These are phyloP conservation scores for Quercus lobata DNA, from an alignment of 331 rosid species.

Conservation along the genomic window DNA sequence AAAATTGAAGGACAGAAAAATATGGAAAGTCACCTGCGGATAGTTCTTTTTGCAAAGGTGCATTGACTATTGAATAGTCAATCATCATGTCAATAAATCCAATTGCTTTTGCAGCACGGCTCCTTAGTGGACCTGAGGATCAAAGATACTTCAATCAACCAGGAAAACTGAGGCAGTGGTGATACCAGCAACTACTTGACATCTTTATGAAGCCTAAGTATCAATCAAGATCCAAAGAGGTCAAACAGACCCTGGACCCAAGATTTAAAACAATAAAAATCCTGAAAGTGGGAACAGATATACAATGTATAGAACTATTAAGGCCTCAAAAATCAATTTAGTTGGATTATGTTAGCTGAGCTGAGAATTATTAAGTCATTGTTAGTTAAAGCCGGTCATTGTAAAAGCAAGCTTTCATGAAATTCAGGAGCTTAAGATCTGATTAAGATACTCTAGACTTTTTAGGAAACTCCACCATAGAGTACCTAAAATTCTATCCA, in stretches of 20 bases:
- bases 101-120: slow-evolving; percentile 94
- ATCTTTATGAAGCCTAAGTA: neutral
- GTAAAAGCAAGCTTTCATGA: neutral
- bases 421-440: neutral
- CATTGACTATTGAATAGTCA: slow-evolving; percentile 73
- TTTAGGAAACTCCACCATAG: too few relatives aligned
- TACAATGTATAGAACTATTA: neutral
- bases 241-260: neutral
- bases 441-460: too few relatives aligned
- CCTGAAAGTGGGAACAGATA: neutral
- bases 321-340: neutral
- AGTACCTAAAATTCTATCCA: too few relatives aligned
- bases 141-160: neutral
- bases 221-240: neutral
- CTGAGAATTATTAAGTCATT: neutral
- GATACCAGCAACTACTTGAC: neutral
- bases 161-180: neutral
- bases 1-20: neutral
- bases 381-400: neutral
- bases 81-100: slow-evolving; percentile 94
- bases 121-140: slow-evolving; percentile 75
- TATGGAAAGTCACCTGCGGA: slow-evolving; percentile 52
- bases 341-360: neutral
- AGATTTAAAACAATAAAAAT: neutral
- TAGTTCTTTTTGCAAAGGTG: slow-evolving; percentile 83